Evolutionary conservation across 1,284 basidiomycete genomes (phyloP).

Genomic region (Abortiporus biennis): DNA sequence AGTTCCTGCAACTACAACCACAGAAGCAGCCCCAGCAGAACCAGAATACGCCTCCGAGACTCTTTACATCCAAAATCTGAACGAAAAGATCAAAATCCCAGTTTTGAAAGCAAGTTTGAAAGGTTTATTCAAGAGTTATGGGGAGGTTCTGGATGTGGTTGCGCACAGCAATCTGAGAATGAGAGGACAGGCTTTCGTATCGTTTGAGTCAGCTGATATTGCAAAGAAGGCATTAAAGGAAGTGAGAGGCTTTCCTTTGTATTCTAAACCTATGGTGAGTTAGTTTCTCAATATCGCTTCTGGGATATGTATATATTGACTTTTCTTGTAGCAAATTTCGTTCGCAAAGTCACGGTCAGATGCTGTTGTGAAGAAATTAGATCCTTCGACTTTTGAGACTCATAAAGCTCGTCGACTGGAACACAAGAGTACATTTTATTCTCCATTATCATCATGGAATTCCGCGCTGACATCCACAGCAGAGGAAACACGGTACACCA

Average conservation of each 20-base stretch:
- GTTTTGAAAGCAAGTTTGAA: conserved; percentile 88
- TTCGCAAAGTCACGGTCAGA: conserved; percentile 90
- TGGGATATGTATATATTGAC: conserved; percentile 3
- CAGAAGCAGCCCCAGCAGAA: conserved; percentile 25
- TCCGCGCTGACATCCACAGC: conserved; percentile 7
- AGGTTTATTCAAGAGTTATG: conserved; percentile 91
- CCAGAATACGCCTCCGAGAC: conserved; percentile 69
- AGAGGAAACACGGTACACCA: conserved; percentile 80
- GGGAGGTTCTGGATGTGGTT: conserved; percentile 86
- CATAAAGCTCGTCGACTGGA: conserved; percentile 74
- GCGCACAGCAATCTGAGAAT: conserved; percentile 93
- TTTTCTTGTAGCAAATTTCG: conserved; percentile 72
- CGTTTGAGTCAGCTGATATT: conserved; percentile 75
- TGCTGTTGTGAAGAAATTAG: conserved; percentile 75
- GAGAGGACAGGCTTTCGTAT: conserved; percentile 98
- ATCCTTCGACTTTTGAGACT: conserved; percentile 59
- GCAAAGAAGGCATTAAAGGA: conserved; percentile 89
- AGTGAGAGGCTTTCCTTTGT: conserved; percentile 90
- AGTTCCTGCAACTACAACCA: conserved; percentile 17
- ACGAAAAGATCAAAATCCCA: conserved; percentile 92
- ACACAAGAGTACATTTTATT: conserved; percentile 67
- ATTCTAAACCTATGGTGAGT: conserved; percentile 92
- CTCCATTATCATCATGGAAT: conserved; percentile 1
- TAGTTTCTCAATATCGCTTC: conserved; percentile 1
- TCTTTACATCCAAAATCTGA: conserved; percentile 95